Percentiles rank a stretch among this genome's conserved stretches.
Evolutionary conservation across 768 basidiomycete species (phyloP).

Genomic region (Russula ochroleuca): DNA sequence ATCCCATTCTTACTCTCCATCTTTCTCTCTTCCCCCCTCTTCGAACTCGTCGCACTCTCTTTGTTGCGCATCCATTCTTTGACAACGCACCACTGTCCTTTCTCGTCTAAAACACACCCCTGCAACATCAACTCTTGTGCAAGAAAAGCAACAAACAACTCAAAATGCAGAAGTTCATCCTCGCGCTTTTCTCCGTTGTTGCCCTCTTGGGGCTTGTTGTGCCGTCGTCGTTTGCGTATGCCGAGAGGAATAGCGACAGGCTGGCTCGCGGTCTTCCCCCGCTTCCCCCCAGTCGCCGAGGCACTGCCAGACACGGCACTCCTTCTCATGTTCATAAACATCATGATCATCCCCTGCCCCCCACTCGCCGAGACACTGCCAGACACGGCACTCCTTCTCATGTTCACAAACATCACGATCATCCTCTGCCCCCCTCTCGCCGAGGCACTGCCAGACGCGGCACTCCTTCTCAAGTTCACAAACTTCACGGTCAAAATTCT

Average conservation of each 20-base stretch:
- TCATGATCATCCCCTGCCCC: no score
- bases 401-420: not conserved
- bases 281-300: not conserved
- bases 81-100: not conserved
- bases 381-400: no score
- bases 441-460: no score
- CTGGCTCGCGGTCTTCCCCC: not conserved
- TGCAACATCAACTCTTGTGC: not conserved
- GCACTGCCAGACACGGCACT: no score
- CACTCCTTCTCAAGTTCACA: no score
- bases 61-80: not conserved
- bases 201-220: slow-evolving; percentile 2
- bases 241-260: not conserved
- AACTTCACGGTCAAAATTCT: not conserved
- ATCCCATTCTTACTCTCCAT: not conserved
- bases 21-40: not conserved
- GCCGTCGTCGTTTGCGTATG: not conserved
- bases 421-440: not conserved
- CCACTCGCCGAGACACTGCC: no score
- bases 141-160: not conserved
- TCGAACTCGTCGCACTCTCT: not conserved
- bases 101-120: not conserved
- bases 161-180: slow-evolving; percentile 8
- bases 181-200: slow-evolving; percentile 11
- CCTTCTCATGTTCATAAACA: no score